Base-by-base conservation (phyloP, 306 rosid species). In the Macrotyloma uniflorum region DNA sequence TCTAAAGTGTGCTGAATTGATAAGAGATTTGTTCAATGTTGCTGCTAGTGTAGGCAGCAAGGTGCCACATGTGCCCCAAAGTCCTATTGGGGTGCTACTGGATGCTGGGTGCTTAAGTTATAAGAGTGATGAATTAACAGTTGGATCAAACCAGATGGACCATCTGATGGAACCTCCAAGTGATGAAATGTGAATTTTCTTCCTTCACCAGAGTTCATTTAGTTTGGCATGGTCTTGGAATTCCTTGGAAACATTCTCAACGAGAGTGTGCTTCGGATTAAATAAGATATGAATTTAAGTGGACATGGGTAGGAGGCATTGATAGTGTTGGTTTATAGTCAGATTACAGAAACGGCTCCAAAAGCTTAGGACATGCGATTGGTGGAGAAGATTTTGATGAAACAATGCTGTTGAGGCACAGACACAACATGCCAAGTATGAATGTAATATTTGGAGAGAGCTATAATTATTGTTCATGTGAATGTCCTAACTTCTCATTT, bases 101-200 rank as follows among this genome's bases (percentile, higher is more conserved):
- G 98, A 93, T 77, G 92, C 87, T 67, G 89, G 97, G 64, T 91
- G 91, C 82, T 89, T 85, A 88, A 91, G 98, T 87, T 87, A 47
- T 64, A 93, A 85, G 89, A 91, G 93, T 79, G 98, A 91, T 69
- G 97, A 89, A 70, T 77, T 89, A 86, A 87, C 92, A 55, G 87
- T 70, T 75, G 90, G 89, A 28, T 91, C 97, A 92, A 85, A 86
- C 67, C 86, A 47, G 86, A 85, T 40, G 76, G 58, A 45, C 75
- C 88, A 78, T 80, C 81, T 50, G 69, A 81, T 69, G 75, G 28
- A 77, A 70, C 67, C 20, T 83, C 54, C 70, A 19, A 83, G 77
- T 83, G 85, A 87, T 87, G 93, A 86, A 76, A 82, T 82, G 83
- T 76, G 89, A 77, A 86, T 83, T 86, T 78, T 85, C 72, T 83